These are phyloP conservation scores for Phytopythium sindhum DNA, from an alignment of 352 stramenopile genomes.

Conservation along the genomic window DNA sequence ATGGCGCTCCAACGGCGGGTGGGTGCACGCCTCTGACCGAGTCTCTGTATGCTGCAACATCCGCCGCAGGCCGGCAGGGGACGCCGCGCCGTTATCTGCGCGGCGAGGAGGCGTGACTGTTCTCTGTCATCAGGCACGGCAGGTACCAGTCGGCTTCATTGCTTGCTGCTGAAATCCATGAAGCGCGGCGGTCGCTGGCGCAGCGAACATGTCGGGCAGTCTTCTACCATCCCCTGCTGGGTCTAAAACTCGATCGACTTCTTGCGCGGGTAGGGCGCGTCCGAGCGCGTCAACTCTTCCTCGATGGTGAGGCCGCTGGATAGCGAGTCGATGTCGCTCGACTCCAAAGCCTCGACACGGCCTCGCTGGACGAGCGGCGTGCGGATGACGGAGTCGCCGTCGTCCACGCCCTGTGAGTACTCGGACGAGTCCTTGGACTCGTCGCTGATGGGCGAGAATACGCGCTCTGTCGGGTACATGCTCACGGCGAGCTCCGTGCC, in stretches of 20 bases:
- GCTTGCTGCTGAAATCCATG: neutral
- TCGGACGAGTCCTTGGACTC: constrained; percentile 20
- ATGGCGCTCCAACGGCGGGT: too few species aligned
- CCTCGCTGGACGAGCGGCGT: constrained; percentile 2
- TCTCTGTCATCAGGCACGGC: neutral
- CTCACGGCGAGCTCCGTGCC: constrained; percentile 37
- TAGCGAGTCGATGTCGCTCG: constrained; percentile 36
- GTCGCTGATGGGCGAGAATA: constrained; percentile 40
- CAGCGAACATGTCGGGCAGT: neutral
- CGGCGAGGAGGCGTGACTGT: neutral
- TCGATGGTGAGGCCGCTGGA: constrained; percentile 33
- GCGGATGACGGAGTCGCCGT: constrained; percentile 4
- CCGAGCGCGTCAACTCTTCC: constrained; percentile 11
- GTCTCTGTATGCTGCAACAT: too few species aligned
- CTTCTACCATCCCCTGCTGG: neutral
- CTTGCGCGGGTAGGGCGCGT: constrained; percentile 28
- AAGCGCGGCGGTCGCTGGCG: neutral
- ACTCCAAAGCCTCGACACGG: constrained; percentile 12
- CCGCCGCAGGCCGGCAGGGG: too few species aligned
- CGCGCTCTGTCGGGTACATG: constrained; percentile 17
- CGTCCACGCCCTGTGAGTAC: constrained; percentile 31
- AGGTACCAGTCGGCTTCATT: neutral
- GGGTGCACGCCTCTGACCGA: too few species aligned
- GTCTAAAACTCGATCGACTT: constrained; percentile 48
- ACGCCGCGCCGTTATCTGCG: too few species aligned